Conservation (phyloP, 2,329 filamentous ascomycete genomes). For the Blumeria hordei region DNA sequence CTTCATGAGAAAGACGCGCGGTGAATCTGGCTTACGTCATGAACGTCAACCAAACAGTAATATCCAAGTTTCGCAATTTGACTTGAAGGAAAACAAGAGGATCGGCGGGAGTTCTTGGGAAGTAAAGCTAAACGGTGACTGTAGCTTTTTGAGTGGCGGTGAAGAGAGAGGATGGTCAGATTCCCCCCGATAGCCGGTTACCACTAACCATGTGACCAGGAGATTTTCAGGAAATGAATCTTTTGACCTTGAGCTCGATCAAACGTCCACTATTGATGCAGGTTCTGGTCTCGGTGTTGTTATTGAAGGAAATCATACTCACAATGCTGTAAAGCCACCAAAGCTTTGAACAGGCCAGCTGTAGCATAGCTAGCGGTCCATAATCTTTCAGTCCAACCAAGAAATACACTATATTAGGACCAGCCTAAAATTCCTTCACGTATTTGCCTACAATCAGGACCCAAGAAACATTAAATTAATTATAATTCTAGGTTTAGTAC, state of each 20-base stretch:
- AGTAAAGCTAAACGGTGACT: constrained; percentile 62
- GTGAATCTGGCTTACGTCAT: neutral
- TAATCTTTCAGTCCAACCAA: no score
- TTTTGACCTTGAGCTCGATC: constrained; percentile 17
- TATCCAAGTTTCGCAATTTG: constrained; percentile 15
- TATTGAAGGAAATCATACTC: constrained; percentile 11
- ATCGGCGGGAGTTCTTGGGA: constrained; percentile 59
- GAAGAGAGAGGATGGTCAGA: constrained; percentile 73
- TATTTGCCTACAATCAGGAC: no score
- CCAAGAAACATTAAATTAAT: no score
- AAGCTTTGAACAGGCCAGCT: no score
- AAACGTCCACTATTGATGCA: constrained; percentile 11
- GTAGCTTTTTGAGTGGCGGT: constrained; percentile 53
- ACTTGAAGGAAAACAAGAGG: constrained; percentile 18
- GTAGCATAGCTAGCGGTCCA: no score
- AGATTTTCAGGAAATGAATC: constrained; percentile 32
- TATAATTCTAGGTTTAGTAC: no score
- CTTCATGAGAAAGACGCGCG: constrained; percentile 25
- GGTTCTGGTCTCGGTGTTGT: constrained; percentile 16
- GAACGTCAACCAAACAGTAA: constrained; percentile 14
- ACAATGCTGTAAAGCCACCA: no score
- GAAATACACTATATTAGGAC: no score
- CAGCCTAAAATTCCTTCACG: no score
- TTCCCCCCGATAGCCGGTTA: neutral
- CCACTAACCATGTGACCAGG: constrained; percentile 13